Evolutionary conservation across 768 basidiomycete species (phyloP), one percentile per base, ranked within the genome.

Genomic region (Podaxis carcinomalis): DNA sequence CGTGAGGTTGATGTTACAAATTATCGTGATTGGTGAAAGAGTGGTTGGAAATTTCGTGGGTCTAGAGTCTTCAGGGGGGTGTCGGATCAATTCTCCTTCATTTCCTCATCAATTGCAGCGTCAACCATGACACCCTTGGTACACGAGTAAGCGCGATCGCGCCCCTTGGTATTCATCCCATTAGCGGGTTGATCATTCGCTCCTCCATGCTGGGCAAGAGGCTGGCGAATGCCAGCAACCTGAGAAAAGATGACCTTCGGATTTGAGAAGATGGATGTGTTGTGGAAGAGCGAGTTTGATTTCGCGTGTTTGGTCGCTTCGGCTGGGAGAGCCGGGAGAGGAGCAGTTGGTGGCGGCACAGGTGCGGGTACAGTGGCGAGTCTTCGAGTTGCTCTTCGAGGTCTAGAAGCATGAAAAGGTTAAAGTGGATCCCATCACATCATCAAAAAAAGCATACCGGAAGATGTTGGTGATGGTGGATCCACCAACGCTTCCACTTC

Each of bases 401-500:
- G 68, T 63, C 83, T 83, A 56, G 25, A 49, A 44, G 23, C 7
- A 51, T 46, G 2, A 7, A 21, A n/a, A 44, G 16, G 11, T 49
- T 46, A 64, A 54, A 50, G 35, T 39, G 1, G 59, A 35, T 32
- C 7, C n/a, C 14, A 50, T 10, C n/a, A 36, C 11, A 39, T 6
- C 23, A 27, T 11, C 27, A 27, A 57, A 54, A 65, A 54, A 27
- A 54, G 68, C 70, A 66, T 68, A 23, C 63, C 62, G 32, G 60
- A 51, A 40, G 52, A 61, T 11, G 28, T 46, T 42, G 61, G 60
- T 47, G 57, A 25, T 54, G 40, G 27, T 44, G 40, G 50, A 23
- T 11, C 69, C 66, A 39, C 77, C 73, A 19, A 80, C 69, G 62
- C 86, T 87, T 4, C 85, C 85, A 63, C 83, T 86, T 51, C 85